Percentiles rank a stretch among this genome's conserved stretches.
Conservation (phyloP, 805 yeast species). For the Zygoascus biomembranicola region DNA sequence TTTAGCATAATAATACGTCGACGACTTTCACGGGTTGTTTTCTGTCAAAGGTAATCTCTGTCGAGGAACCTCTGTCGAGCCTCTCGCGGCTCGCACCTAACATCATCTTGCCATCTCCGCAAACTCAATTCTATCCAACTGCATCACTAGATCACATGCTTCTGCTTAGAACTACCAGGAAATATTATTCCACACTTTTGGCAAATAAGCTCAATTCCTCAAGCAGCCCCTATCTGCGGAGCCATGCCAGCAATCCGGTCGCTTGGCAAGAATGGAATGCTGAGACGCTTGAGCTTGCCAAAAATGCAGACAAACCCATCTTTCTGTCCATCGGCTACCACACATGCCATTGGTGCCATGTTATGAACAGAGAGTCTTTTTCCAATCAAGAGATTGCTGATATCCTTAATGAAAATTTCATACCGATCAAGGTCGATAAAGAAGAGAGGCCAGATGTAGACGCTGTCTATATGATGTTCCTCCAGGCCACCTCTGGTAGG, state of each 20-base stretch:
- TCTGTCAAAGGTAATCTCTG: too few species aligned
- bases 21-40: too few species aligned
- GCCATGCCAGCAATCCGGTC: constrained; percentile 27
- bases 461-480: constrained; percentile 30
- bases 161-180: background rate
- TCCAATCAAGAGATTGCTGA: constrained; percentile 21
- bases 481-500: constrained; percentile 29
- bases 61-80: too few species aligned
- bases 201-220: constrained; percentile 13
- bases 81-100: background rate
- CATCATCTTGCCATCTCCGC: background rate
- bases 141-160: background rate
- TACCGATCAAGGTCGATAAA: constrained; percentile 32
- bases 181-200: constrained; percentile 2
- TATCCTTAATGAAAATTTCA: constrained; percentile 24
- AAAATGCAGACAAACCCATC: constrained; percentile 25
- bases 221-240: constrained; percentile 21
- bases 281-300: constrained; percentile 26
- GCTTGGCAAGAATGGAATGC: constrained; percentile 33
- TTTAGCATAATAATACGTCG: too few species aligned
- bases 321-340: constrained; percentile 32
- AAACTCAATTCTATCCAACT: too few species aligned
- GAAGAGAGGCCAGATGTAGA: constrained; percentile 35
- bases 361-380: constrained; percentile 31
- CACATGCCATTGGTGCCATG: constrained; percentile 34